Conservation (phyloP, 1,139 yeast species). For the Candida dubliniensis region DNA sequence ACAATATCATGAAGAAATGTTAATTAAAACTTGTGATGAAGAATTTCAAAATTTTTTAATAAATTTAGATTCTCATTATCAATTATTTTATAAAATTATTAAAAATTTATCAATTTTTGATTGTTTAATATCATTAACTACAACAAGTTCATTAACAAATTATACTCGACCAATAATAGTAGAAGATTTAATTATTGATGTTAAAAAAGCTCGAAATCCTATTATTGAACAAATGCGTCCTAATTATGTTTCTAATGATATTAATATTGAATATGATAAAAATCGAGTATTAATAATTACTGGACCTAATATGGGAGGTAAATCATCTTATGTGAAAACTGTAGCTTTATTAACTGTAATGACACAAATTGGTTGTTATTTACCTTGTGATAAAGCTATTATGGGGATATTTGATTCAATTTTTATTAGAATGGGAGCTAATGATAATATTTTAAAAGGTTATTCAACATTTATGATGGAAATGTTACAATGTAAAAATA, state of each 20-base stretch:
- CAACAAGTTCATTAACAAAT: constrained; percentile 50
- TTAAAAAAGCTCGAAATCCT: constrained; percentile 74
- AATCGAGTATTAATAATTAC: constrained; percentile 63
- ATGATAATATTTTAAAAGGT: constrained; percentile 65
- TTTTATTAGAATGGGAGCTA: constrained; percentile 67
- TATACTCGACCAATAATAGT: constrained; percentile 59
- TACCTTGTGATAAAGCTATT: constrained; percentile 42
- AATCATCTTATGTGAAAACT: constrained; percentile 67
- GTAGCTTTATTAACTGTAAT: constrained; percentile 57
- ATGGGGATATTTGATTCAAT: constrained; percentile 63
- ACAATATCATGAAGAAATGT: constrained; percentile 62
- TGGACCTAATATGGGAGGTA: constrained; percentile 71
- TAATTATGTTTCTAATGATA: constrained; percentile 70
- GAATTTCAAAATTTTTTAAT: constrained; percentile 56
- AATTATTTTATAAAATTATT: constrained; percentile 50
- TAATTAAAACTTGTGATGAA: constrained; percentile 53
- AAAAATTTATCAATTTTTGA: constrained; percentile 62
- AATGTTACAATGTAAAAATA: constrained; percentile 62
- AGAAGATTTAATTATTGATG: constrained; percentile 48
- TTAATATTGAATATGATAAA: constrained; percentile 43
- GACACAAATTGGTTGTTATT: constrained; percentile 52
- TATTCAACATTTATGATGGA: constrained; percentile 80
- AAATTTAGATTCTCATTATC: constrained; percentile 48
- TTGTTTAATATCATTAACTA: constrained; percentile 70
- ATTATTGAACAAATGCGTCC: constrained; percentile 59